Percentiles rank a stretch among this genome's conserved stretches.
Conservation (phyloP, 805 yeast species). For the Candida patagonica region DNA sequence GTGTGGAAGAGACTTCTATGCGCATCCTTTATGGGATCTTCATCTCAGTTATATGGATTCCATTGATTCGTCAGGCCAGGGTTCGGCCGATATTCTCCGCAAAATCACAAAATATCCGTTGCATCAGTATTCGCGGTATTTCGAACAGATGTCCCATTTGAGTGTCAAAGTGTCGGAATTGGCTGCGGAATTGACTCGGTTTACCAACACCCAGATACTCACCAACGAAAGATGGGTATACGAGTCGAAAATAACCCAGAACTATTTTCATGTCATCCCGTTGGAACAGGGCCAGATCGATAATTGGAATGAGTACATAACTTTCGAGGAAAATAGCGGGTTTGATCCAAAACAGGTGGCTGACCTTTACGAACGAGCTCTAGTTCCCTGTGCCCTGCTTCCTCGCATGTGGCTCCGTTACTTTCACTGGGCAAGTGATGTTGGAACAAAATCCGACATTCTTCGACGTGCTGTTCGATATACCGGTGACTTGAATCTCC, state of each 20-base stretch:
- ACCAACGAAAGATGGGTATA: constrained; percentile 64
- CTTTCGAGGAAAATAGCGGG: constrained; percentile 37
- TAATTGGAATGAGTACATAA: constrained; percentile 59
- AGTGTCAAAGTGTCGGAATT: constrained; percentile 8
- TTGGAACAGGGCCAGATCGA: constrained; percentile 37
- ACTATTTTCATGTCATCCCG: constrained; percentile 46
- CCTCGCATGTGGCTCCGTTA: constrained; percentile 66
- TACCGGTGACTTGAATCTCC: constrained; percentile 24
- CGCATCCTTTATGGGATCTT: constrained; percentile 79
- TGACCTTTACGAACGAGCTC: constrained; percentile 59
- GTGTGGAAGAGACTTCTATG: constrained; percentile 63
- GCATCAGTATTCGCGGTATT: constrained; percentile 80
- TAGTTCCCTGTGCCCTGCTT: constrained; percentile 44
- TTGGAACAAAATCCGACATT: constrained; percentile 31
- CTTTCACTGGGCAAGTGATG: constrained; percentile 36
- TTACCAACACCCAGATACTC: constrained; percentile 37
- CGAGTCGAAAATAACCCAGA: constrained; percentile 57
- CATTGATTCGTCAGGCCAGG: constrained; percentile 32
- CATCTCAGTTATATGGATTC: constrained; percentile 50
- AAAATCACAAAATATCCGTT: constrained; percentile 45
- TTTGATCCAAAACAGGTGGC: constrained; percentile 23
- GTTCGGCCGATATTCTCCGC: constrained; percentile 30
- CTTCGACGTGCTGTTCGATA: constrained; percentile 43
- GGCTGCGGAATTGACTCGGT: constrained; percentile 24
- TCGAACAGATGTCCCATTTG: constrained; percentile 29